These are phyloP conservation scores for Solanum stenotomum DNA, from an alignment of 257 asterid species.

Conservation along the genomic window DNA sequence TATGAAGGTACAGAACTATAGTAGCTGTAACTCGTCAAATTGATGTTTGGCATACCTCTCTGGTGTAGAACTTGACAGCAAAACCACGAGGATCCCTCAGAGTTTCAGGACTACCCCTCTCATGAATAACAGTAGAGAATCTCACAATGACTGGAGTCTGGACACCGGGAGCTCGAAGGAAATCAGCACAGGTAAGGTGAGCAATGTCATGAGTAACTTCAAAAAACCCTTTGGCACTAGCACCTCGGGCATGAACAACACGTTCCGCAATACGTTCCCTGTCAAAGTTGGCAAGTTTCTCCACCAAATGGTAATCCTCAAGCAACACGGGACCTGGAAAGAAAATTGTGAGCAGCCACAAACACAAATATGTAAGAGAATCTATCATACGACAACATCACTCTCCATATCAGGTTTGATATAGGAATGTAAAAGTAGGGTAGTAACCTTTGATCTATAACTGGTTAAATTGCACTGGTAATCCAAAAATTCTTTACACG, in stretches of 20 bases:
- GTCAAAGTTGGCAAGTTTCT: constrained; percentile 33
- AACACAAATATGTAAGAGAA: background rate
- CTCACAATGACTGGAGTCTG: constrained; percentile 32
- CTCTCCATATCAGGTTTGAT: background rate
- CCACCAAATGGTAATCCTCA: constrained; percentile 35
- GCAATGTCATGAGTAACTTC: constrained; percentile 29
- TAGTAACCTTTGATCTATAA: background rate
- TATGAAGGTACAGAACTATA: background rate
- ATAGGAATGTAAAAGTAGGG: background rate
- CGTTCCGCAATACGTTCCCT: constrained; percentile 31
- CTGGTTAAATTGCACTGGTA: background rate
- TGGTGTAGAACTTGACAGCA: constrained; percentile 35
- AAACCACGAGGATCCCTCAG: constrained; percentile 32
- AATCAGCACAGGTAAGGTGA: constrained; percentile 28
- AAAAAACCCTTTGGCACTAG: constrained; percentile 32
- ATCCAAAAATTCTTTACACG: background rate
- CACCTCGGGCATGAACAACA: constrained; percentile 39
- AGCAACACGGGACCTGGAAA: constrained; percentile 23
- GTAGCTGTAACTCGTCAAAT: background rate
- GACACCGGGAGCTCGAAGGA: constrained; percentile 30
- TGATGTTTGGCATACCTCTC: constrained; percentile 17
- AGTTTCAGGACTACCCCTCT: constrained; percentile 31
- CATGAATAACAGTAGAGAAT: constrained; percentile 31
- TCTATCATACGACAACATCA: background rate
- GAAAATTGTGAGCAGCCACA: background rate